A percentile compares a stretch with the other conserved stretches of the same genome.
These are phyloP conservation scores for Claviceps spartinae DNA, from an alignment of 2,329 filamentous ascomycete species.

Conservation along the genomic window DNA sequence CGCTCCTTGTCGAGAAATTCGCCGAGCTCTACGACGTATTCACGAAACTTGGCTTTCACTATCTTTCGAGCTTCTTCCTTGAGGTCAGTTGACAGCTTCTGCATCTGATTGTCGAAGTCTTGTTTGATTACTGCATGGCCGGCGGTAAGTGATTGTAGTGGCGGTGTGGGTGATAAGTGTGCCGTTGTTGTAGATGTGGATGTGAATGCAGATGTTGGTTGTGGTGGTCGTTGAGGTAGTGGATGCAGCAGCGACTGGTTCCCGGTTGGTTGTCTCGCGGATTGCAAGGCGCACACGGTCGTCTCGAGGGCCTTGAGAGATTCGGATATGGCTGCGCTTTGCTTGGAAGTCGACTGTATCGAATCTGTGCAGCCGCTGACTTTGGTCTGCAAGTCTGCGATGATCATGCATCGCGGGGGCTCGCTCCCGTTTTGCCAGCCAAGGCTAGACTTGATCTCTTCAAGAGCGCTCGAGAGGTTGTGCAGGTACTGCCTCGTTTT, in stretches of 20 bases:
- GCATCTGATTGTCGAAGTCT: constrained; percentile 2
- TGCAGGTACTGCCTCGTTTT: neutral
- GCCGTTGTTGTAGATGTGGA: neutral
- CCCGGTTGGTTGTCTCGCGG: neutral
- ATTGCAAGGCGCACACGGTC: neutral
- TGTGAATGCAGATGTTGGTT: neutral
- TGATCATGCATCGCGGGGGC: neutral
- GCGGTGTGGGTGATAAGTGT: neutral
- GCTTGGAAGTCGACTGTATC: constrained; percentile 1
- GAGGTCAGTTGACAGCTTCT: neutral
- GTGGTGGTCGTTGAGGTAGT: neutral
- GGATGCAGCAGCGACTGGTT: neutral
- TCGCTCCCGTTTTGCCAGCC: neutral
- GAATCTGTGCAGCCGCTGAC: neutral
- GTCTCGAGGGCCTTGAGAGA: constrained; percentile 1
- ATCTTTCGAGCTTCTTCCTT: neutral
- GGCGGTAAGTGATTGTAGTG: neutral
- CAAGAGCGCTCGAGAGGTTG: neutral
- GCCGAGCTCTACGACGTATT: neutral
- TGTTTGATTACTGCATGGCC: neutral
- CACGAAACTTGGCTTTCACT: no score
- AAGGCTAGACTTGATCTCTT: neutral
- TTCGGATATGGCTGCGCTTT: neutral
- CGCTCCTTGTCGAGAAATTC: constrained; percentile 12
- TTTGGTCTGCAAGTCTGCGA: neutral